Percentiles rank a stretch among this genome's conserved stretches.
Evolutionary conservation across 345 rosid species (phyloP).

Genomic region (Lepidium didymum): DNA sequence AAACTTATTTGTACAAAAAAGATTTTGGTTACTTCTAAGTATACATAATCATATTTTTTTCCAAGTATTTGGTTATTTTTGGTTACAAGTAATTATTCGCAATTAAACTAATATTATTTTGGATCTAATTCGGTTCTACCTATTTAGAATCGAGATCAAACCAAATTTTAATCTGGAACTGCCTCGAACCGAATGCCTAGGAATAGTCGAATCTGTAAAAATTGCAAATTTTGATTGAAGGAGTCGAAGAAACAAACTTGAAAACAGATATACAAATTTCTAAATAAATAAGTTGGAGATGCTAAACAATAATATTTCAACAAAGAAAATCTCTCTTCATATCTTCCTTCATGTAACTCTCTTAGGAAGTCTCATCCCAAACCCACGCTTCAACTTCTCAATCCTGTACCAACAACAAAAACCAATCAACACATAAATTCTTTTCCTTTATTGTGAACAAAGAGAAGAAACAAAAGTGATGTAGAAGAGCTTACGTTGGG

Average conservation of each 20-base stretch:
- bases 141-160: no score
- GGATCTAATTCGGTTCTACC: no score
- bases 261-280: neutral
- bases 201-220: no score
- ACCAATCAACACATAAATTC: neutral
- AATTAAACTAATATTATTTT: no score
- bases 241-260: neutral
- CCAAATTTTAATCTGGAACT: no score
- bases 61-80: no score
- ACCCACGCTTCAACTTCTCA: slow-evolving; percentile 76
- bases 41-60: no score
- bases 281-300: neutral
- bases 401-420: slow-evolving; percentile 35
- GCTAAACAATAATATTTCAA: neutral
- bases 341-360: slow-evolving; percentile 27
- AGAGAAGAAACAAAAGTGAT: neutral
- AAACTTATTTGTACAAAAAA: no score
- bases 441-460: neutral
- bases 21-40: no score
- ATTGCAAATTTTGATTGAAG: neutral
- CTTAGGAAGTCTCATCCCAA: slow-evolving; percentile 76
- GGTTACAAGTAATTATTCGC: no score
- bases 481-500: slow-evolving; percentile 59
- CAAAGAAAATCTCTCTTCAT: neutral
- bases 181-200: no score